These are phyloP conservation scores for Volvox carteri DNA, from an alignment of 163 green algal species.

Conservation along the genomic window DNA sequence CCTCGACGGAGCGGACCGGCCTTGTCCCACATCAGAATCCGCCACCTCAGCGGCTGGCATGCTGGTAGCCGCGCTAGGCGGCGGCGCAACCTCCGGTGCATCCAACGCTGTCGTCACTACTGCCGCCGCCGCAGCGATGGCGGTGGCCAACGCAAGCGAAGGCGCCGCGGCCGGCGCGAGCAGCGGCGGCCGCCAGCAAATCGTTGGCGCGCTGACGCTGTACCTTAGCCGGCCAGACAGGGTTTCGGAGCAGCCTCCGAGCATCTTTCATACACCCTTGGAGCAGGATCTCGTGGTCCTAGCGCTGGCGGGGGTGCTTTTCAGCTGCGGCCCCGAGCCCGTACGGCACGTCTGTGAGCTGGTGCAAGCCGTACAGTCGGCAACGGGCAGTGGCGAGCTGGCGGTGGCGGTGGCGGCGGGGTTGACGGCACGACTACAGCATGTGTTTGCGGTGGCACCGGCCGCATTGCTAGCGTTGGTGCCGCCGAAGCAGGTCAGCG, in stretches of 20 bases:
- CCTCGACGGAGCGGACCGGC: background rate
- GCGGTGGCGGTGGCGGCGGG: constrained; percentile 48
- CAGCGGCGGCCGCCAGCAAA: background rate
- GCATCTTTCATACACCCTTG: constrained; percentile 18
- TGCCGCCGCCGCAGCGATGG: background rate
- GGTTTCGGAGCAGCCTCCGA: constrained; percentile 14
- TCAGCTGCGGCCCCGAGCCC: constrained; percentile 8
- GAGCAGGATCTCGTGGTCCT: constrained; percentile 43
- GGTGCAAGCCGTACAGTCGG: constrained; percentile 30
- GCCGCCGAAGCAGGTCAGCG: constrained; percentile 38
- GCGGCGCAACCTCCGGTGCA: background rate
- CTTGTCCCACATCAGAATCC: background rate
- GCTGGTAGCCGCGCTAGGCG: constrained; percentile 27
- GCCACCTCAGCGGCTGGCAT: background rate
- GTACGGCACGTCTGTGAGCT: constrained; percentile 48
- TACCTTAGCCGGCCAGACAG: constrained; percentile 36
- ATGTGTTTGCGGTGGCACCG: constrained; percentile 34
- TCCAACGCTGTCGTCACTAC: background rate
- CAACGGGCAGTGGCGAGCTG: constrained; percentile 41
- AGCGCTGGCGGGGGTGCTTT: constrained; percentile 18
- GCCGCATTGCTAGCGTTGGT: constrained; percentile 38
- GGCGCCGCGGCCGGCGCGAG: no score
- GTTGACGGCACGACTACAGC: constrained; percentile 32
- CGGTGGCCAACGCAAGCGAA: background rate
- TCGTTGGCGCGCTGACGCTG: constrained; percentile 43